Conservation (phyloP, 177 flowering plant genomes). For the Vitis hybrid region DNA sequence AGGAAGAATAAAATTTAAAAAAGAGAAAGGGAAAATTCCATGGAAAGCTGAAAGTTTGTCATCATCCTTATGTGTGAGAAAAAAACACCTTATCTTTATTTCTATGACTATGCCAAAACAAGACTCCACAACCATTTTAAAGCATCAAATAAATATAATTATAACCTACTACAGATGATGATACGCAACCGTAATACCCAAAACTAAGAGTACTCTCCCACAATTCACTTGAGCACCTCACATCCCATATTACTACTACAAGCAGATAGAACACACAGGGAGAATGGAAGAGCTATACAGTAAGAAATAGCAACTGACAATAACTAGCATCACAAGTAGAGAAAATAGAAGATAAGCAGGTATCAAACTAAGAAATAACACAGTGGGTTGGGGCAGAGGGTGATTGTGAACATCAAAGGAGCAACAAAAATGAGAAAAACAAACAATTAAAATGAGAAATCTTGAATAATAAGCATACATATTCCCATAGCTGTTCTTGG, state of each 20-base stretch:
- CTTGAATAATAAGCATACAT: constrained; percentile 51
- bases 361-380: not conserved
- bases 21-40: too few relatives aligned
- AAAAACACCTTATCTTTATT: not conserved
- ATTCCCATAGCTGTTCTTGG: constrained; percentile 93
- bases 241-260: not conserved
- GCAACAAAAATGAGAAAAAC: not conserved
- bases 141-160: not conserved
- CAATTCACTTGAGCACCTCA: not conserved
- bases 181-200: not conserved
- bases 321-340: not conserved
- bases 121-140: not conserved
- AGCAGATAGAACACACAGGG: too few relatives aligned
- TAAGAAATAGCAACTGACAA: too few relatives aligned
- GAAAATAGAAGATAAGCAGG: not conserved
- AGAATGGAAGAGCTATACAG: not conserved
- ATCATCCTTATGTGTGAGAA: too few relatives aligned
- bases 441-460: too few relatives aligned
- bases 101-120: not conserved
- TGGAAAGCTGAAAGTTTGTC: too few relatives aligned
- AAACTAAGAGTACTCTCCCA: not conserved
- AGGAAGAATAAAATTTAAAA: too few relatives aligned
- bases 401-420: not conserved
- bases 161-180: not conserved
- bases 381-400: too few relatives aligned